A percentile compares a stretch with the other conserved stretches of the same genome.
Evolutionary conservation across 2,329 filamentous ascomycete genomes (phyloP).

Genomic region (Exophiala sideris): DNA sequence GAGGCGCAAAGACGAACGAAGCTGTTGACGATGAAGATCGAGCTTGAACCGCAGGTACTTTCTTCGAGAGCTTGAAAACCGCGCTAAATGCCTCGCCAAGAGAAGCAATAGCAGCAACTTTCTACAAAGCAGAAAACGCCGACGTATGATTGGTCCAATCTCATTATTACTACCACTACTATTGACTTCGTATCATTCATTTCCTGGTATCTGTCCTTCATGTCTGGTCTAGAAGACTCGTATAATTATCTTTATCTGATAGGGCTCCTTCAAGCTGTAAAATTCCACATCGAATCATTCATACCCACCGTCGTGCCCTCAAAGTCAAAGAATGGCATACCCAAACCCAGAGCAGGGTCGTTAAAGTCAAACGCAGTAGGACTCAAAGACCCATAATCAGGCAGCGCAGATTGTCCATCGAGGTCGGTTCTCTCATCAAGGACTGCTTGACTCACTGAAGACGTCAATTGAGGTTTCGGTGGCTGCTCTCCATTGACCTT

Average conservation of each 20-base stretch:
- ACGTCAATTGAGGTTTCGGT: constrained; percentile 8
- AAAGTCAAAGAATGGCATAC: constrained; percentile 32
- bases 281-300: constrained; percentile 25
- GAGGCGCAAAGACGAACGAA: constrained; percentile 4
- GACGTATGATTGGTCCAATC: too few species aligned
- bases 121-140: too few species aligned
- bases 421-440: constrained; percentile 3
- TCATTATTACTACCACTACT: too few species aligned
- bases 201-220: neutral
- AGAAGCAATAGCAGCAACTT: too few species aligned
- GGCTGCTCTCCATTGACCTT: constrained; percentile 17
- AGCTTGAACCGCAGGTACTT: constrained; percentile 14
- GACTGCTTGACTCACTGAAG: constrained; percentile 11
- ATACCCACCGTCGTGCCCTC: constrained; percentile 28
- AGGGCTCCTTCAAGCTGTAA: constrained; percentile 5
- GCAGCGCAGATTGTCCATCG: constrained; percentile 12
- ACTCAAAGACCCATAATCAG: constrained; percentile 23
- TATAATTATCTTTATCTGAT: neutral
- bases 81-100: neutral
- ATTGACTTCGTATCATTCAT: neutral
- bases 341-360: constrained; percentile 27
- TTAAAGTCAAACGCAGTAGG: constrained; percentile 27
- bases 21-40: constrained; percentile 11
- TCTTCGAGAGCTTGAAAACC: constrained; percentile 4
- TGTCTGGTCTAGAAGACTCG: neutral